These are phyloP conservation scores for Chaetomidium leptoderma DNA, from an alignment of 495 filamentous ascomycete genomes.

Conservation along the genomic window DNA sequence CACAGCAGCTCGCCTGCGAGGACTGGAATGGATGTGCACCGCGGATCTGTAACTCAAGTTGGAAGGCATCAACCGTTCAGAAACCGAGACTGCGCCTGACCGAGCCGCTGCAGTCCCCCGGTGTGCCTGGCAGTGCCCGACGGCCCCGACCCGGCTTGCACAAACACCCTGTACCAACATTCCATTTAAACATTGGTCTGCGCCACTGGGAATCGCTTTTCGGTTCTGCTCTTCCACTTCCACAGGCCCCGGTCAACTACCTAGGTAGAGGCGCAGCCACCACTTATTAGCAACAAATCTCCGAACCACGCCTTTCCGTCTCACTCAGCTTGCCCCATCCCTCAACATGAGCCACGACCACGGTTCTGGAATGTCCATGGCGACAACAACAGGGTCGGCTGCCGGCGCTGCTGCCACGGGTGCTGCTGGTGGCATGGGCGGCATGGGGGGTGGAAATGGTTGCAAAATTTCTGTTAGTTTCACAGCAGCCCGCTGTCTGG, in stretches of 20 bases:
- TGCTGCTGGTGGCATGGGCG: slow-evolving; percentile 7
- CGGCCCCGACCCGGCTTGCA: too few relatives aligned
- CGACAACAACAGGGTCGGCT: not conserved
- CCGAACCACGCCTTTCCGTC: not conserved
- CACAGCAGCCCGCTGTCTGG: too few relatives aligned
- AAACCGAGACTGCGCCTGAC: too few relatives aligned
- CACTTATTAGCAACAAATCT: too few relatives aligned
- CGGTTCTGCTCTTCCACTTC: not conserved
- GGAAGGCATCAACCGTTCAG: slow-evolving; percentile 1
- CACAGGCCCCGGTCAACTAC: too few relatives aligned
- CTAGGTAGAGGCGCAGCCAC: too few relatives aligned
- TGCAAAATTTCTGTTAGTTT: slow-evolving; percentile 19
- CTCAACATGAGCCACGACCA: slow-evolving; percentile 10
- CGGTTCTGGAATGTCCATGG: slow-evolving; percentile 8
- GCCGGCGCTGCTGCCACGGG: not conserved
- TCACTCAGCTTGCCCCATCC: not conserved
- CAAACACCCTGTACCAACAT: too few relatives aligned
- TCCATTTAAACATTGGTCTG: not conserved
- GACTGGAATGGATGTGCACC: not conserved
- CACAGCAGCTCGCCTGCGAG: slow-evolving; percentile 4
- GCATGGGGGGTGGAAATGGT: slow-evolving; percentile 13
- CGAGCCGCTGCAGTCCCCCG: not conserved
- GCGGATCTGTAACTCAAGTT: not conserved
- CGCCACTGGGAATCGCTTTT: not conserved
- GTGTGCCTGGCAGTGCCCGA: too few relatives aligned